These are phyloP conservation scores for Albophoma yamanashiensis DNA, from an alignment of 2,329 filamentous ascomycete species.

Conservation along the genomic window DNA sequence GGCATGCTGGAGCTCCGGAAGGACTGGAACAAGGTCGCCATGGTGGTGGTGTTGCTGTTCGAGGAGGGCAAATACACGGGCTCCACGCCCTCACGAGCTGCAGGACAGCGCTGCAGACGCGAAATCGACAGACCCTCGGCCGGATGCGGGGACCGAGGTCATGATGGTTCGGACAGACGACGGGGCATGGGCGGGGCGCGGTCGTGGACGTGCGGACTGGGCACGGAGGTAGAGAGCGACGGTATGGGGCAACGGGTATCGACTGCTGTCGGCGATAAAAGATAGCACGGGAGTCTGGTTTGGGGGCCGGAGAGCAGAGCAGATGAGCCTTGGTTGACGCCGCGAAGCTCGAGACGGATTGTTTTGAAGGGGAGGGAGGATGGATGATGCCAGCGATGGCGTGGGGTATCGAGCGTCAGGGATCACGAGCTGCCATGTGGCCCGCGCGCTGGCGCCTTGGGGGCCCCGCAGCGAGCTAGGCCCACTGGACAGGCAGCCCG, in stretches of 20 bases:
- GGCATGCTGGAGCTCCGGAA: conserved; percentile 64
- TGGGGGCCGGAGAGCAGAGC: background rate
- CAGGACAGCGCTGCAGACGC: conserved; percentile 10
- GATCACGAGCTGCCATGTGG: background rate
- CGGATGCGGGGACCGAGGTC: conserved; percentile 17
- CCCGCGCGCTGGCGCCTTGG: background rate
- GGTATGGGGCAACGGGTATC: background rate
- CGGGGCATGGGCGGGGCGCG: background rate
- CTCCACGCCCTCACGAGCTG: conserved; percentile 4
- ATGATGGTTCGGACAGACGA: background rate
- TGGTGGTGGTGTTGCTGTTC: conserved; percentile 23
- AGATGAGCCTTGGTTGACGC: background rate
- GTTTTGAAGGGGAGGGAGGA: background rate
- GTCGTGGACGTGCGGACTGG: background rate
- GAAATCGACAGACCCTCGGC: conserved; percentile 23
- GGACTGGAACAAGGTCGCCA: conserved; percentile 63
- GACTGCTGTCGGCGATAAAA: background rate
- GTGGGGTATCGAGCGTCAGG: background rate
- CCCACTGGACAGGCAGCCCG: background rate
- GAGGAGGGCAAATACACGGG: background rate
- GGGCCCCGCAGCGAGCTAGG: background rate
- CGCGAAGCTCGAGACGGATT: background rate
- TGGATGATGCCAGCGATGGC: background rate
- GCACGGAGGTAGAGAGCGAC: background rate
- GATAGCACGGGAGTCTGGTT: background rate